Evolutionary conservation across 2,329 filamentous ascomycete genomes (phyloP).

Genomic region (Penicillium sp.): DNA sequence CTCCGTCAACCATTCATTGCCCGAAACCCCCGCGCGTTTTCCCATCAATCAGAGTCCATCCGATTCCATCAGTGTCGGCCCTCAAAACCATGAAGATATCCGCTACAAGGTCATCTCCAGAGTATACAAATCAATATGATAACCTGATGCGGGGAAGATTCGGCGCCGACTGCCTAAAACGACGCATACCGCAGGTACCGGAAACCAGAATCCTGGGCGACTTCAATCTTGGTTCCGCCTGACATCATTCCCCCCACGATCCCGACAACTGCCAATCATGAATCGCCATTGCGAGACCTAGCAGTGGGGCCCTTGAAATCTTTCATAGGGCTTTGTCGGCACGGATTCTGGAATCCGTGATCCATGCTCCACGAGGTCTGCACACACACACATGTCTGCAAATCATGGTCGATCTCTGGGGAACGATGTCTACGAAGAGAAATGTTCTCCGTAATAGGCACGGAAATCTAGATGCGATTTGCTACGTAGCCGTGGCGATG

Average conservation of each 20-base stretch:
- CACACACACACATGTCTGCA: conserved; percentile 10
- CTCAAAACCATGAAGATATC: neutral
- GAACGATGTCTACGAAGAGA: neutral
- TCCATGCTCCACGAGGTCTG: conserved; percentile 15
- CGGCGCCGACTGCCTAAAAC: neutral
- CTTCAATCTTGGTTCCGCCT: neutral
- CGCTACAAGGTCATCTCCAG: neutral
- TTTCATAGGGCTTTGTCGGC: conserved; percentile 2
- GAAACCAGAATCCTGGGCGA: conserved; percentile 16
- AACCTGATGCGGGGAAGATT: neutral
- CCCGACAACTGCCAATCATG: neutral
- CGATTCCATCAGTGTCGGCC: neutral
- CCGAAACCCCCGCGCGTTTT: neutral
- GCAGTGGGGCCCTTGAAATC: neutral
- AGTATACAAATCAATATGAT: neutral
- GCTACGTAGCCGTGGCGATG: neutral
- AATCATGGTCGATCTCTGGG: conserved; percentile 16
- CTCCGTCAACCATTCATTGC: neutral
- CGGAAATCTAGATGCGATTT: conserved; percentile 25
- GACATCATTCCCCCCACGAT: conserved; percentile 15
- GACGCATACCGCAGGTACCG: conserved; percentile 5
- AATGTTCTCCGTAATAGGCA: conserved; percentile 5
- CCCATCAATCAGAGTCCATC: conserved; percentile 22
- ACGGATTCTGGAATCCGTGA: conserved; percentile 37
- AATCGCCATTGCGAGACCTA: neutral